Evolutionary conservation across 2,329 filamentous ascomycete genomes (phyloP), one percentile per base, ranked within the genome.

Genomic region (Aphanoascus verrucosus): DNA sequence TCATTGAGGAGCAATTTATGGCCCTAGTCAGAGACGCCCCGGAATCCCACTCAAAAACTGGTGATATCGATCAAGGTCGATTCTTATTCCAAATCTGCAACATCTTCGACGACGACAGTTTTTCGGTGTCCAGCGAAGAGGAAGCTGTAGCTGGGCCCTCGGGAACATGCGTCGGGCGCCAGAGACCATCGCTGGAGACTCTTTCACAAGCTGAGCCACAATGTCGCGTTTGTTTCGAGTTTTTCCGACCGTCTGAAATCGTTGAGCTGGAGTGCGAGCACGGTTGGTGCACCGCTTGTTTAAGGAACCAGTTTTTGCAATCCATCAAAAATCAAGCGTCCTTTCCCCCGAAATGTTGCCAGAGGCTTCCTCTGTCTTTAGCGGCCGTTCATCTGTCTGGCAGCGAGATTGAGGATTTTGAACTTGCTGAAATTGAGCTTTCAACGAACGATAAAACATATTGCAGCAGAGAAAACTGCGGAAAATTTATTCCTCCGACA

Each of bases 261-360:
- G 15, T 45, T 11, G 12, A 20, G 4, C 17, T 54, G 15, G 15
- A 32, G 35, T 65, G 62, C 19, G 55, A 54, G 1, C 58, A 66
- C 46, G 17, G 14, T 9, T 64, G 64, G 47, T 67, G 63, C 48
- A 44, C 53, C 5, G 46, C 35, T 2, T 67, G 64, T 47, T 23
- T 60, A 0, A 38, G 34, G 2, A 50, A 41, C 2, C 55, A 63
- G 11, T 60, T 66, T 31, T 5, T 45, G 19, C 5, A 20, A 9
- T 20, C 42, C 23, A 45, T 31, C 34, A 50, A 55, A 32, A 62
- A 65, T 31, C 59, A 65, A 40, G 55, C 59, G 0, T 42, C 64
- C 1, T 66, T 62, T 47, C 65, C 65, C 12, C 62, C 63, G 8
- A 58, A 61, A 11, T 67, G 64, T 48, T 67, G 64, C 46, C 56